These are phyloP conservation scores for Botryotinia convoluta DNA, from an alignment of 2,329 filamentous ascomycete genomes.

Conservation along the genomic window DNA sequence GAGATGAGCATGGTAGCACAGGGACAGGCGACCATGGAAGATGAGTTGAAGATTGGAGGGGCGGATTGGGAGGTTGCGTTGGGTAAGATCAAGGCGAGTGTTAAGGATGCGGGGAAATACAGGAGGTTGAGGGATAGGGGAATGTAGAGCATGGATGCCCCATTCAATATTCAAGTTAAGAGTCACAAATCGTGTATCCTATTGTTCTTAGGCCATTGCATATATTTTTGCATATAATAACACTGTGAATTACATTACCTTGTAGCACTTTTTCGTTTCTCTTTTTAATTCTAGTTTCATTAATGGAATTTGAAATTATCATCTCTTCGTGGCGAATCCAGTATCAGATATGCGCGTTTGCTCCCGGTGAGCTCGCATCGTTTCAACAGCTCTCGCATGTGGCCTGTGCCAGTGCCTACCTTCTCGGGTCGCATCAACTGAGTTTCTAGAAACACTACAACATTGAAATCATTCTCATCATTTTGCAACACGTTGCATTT, in stretches of 20 bases:
- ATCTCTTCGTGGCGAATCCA: neutral
- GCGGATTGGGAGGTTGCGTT: slow-evolving; percentile 39
- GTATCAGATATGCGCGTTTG: neutral
- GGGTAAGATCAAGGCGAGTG: slow-evolving; percentile 37
- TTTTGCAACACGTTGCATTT: neutral
- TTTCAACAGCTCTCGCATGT: neutral
- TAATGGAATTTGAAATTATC: neutral
- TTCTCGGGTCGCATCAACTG: neutral
- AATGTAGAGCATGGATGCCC: slow-evolving; percentile 29
- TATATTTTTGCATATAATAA: neutral
- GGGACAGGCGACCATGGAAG: slow-evolving; percentile 17
- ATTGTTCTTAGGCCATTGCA: neutral
- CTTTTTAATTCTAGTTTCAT: neutral
- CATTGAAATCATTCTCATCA: neutral
- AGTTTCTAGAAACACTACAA: neutral
- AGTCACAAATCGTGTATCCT: neutral
- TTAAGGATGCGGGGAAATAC: slow-evolving; percentile 40
- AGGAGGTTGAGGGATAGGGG: slow-evolving; percentile 39
- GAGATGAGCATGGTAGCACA: slow-evolving; percentile 28
- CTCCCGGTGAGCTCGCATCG: neutral
- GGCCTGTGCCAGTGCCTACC: neutral
- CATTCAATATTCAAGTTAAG: neutral
- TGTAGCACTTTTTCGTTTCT: neutral
- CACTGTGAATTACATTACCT: neutral
- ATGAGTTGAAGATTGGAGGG: slow-evolving; percentile 32